Percentiles rank a stretch among this genome's conserved stretches.
These are phyloP conservation scores for Rhynchospora tenuis DNA, from an alignment of 176 grass and related monocot genomes.

Conservation along the genomic window DNA sequence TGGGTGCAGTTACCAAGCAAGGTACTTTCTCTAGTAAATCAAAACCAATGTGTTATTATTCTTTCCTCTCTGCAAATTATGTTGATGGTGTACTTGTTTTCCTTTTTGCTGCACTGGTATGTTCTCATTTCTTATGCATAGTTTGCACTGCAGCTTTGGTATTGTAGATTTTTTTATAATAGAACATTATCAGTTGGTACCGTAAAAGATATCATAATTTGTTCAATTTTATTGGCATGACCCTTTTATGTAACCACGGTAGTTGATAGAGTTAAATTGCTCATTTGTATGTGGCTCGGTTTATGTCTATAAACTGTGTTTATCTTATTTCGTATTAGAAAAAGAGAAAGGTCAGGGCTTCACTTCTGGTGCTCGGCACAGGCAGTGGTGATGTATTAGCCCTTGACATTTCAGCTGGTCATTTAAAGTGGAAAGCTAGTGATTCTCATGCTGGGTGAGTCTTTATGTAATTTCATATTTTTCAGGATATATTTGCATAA, in stretches of 20 bases:
- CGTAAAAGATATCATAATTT: background rate
- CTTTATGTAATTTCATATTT: slow-evolving; percentile 12
- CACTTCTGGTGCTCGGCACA: slow-evolving; percentile 22
- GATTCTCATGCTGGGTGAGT: slow-evolving; percentile 23
- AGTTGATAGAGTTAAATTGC: background rate
- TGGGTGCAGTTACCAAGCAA: slow-evolving; percentile 77
- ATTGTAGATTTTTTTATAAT: background rate
- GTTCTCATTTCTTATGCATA: background rate
- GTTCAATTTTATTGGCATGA: background rate
- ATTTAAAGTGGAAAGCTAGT: slow-evolving; percentile 23
- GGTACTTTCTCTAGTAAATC: too few relatives aligned
- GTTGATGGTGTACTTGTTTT: background rate
- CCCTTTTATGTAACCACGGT: background rate
- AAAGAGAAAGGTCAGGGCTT: slow-evolving; percentile 11
- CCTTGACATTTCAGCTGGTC: slow-evolving; percentile 14
- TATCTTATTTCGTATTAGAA: background rate
- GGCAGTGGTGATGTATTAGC: slow-evolving; percentile 19
- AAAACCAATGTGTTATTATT: background rate
- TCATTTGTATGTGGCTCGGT: background rate
- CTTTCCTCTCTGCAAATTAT: background rate
- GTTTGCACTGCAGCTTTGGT: background rate
- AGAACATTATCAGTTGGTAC: background rate
- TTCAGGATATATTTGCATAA: background rate
- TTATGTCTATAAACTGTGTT: background rate
- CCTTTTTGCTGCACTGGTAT: background rate